Evolutionary conservation across 768 basidiomycete genomes (phyloP).

Genomic region (Agrocybe pediades): DNA sequence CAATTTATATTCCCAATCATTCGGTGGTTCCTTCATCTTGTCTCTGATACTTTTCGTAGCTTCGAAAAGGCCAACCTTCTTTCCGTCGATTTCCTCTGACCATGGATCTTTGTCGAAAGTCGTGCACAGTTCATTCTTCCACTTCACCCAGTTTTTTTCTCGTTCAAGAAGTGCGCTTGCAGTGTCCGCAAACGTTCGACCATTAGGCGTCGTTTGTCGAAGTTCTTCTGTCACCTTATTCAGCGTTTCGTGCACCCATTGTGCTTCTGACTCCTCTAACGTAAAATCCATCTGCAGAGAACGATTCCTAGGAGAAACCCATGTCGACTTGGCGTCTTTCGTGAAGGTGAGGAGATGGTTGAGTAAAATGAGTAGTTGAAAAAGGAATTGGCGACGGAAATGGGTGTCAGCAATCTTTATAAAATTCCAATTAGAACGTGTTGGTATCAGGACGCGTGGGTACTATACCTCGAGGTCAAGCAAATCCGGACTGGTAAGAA

Average conservation of each 20-base stretch:
- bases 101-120: constrained; percentile 79
- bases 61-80: constrained; percentile 60
- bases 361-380: constrained; percentile 81
- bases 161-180: constrained; percentile 72
- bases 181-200: constrained; percentile 75
- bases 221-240: constrained; percentile 60
- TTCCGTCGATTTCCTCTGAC: constrained; percentile 47
- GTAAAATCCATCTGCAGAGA: constrained; percentile 86
- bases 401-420: constrained; percentile 82
- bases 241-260: constrained; percentile 78
- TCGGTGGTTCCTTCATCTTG: constrained; percentile 57
- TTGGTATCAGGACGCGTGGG: neutral
- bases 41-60: constrained; percentile 53
- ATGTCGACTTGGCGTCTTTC: constrained; percentile 59
- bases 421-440: constrained; percentile 5
- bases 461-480: constrained; percentile 78
- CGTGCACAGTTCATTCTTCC: constrained; percentile 84
- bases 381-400: constrained; percentile 91
- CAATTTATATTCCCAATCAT: constrained; percentile 63
- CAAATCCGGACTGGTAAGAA: constrained; percentile 84
- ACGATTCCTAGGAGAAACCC: constrained; percentile 67
- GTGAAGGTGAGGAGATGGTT: constrained; percentile 78
- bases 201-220: constrained; percentile 76
- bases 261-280: constrained; percentile 62
- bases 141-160: constrained; percentile 88